These are phyloP conservation scores for Stachybotrys chlorohalonatus DNA, from an alignment of 2,329 filamentous ascomycete species.

Conservation along the genomic window DNA sequence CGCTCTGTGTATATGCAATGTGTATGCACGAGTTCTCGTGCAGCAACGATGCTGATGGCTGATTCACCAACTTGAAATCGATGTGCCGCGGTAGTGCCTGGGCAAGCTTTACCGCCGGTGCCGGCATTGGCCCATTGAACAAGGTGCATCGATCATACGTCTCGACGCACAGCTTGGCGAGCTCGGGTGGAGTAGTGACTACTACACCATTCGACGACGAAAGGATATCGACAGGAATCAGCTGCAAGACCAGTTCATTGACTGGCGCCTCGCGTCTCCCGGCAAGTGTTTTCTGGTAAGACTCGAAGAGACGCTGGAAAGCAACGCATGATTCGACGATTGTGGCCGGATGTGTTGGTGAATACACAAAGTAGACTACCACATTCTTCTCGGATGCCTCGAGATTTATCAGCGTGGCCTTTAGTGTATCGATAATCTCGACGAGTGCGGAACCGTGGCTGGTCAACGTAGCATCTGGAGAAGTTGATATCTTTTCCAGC, in stretches of 20 bases:
- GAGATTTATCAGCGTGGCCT: slow-evolving; percentile 33
- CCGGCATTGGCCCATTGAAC: slow-evolving; percentile 47
- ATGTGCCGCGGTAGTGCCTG: slow-evolving; percentile 60
- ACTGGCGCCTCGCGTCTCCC: slow-evolving; percentile 32
- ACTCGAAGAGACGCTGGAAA: slow-evolving; percentile 63
- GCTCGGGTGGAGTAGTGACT: slow-evolving; percentile 50
- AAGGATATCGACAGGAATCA: slow-evolving; percentile 61
- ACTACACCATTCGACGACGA: slow-evolving; percentile 54
- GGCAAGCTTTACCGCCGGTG: slow-evolving; percentile 66
- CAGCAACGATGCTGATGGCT: slow-evolving; percentile 63
- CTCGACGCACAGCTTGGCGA: slow-evolving; percentile 59
- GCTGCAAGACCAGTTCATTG: slow-evolving; percentile 68
- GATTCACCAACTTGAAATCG: slow-evolving; percentile 62
- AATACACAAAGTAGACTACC: slow-evolving; percentile 70
- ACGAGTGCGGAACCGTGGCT: slow-evolving; percentile 35
- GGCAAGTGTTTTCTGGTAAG: slow-evolving; percentile 34
- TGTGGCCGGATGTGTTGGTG: slow-evolving; percentile 50
- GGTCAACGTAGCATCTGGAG: slow-evolving; percentile 29
- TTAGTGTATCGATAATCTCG: slow-evolving; percentile 39
- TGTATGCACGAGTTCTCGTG: slow-evolving; percentile 76
- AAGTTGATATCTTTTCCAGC: slow-evolving; percentile 34
- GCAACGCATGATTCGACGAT: slow-evolving; percentile 63
- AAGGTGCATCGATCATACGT: slow-evolving; percentile 67
- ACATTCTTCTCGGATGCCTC: slow-evolving; percentile 47
- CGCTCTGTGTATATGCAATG: slow-evolving; percentile 66